phyloP scores from a whole-genome alignment of 805 yeast genomes.

The Starmerella tilneyi region DNA sequence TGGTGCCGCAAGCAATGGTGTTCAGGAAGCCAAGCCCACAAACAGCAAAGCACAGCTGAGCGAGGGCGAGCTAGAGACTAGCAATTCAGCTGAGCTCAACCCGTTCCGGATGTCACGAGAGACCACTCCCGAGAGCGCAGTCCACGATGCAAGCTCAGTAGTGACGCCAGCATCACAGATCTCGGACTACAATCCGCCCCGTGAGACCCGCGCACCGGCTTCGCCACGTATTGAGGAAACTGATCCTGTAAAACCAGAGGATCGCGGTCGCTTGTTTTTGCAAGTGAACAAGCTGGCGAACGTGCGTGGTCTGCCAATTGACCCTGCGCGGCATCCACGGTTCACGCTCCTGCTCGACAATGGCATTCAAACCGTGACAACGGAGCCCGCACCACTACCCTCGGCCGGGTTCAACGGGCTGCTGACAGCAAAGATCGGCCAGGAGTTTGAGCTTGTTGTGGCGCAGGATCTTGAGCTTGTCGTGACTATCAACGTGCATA shows the following conservation, averaged over 20 bases:
- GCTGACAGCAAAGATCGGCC: conserved; percentile 29
- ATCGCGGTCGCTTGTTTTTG: conserved; percentile 26
- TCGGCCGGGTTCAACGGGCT: conserved; percentile 18
- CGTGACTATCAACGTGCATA: conserved; percentile 49
- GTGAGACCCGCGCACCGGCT: background rate
- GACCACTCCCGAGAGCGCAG: background rate
- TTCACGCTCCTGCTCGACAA: conserved; percentile 26
- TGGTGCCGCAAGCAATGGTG: background rate
- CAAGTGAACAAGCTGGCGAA: conserved; percentile 24
- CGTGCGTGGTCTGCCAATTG: conserved; percentile 25
- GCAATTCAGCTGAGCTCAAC: conserved; percentile 6
- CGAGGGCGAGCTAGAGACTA: background rate
- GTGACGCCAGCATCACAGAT: background rate
- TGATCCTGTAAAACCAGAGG: conserved; percentile 25
- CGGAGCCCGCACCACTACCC: conserved; percentile 23
- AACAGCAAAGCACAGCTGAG: background rate
- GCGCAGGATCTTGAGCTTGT: conserved; percentile 52
- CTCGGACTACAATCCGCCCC: no score
- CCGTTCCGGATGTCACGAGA: conserved; percentile 12
- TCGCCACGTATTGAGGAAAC: conserved; percentile 17
- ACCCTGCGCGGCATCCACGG: conserved; percentile 23
- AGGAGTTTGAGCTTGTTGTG: conserved; percentile 71
- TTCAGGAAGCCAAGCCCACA: no score
- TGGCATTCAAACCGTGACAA: conserved; percentile 27
- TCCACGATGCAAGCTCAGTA: no score